These are phyloP conservation scores for Cladosporium phlei DNA, from an alignment of 2,329 filamentous ascomycete species.

Conservation along the genomic window DNA sequence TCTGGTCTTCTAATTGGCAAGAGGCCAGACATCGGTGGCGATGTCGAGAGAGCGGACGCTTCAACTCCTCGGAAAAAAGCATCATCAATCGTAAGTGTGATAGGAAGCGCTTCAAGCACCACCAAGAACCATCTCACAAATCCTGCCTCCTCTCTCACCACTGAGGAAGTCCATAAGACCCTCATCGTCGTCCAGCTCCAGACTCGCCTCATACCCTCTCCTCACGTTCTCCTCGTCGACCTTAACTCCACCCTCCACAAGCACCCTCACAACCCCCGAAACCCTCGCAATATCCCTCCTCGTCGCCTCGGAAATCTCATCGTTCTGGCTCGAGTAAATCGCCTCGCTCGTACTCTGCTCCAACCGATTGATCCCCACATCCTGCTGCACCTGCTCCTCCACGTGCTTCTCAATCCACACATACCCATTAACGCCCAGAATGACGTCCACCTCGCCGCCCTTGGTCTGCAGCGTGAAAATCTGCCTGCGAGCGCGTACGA, in stretches of 20 bases:
- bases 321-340: slow-evolving; percentile 94
- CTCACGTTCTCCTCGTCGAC: slow-evolving; percentile 89
- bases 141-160: slow-evolving; percentile 33
- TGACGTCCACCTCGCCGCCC: slow-evolving; percentile 70
- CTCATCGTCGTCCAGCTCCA: slow-evolving; percentile 65
- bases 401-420: slow-evolving; percentile 92
- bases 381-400: slow-evolving; percentile 43
- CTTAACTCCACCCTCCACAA: slow-evolving; percentile 75
- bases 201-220: slow-evolving; percentile 72
- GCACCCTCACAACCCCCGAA: slow-evolving; percentile 71
- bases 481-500: slow-evolving; percentile 78
- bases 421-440: slow-evolving; percentile 93
- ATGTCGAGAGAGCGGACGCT: no score
- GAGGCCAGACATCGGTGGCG: no score
- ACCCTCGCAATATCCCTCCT: slow-evolving; percentile 85
- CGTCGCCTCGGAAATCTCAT: slow-evolving; percentile 69
- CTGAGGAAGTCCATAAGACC: slow-evolving; percentile 46
- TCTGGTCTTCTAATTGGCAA: no score
- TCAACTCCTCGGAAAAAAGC: no score
- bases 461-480: slow-evolving; percentile 71
- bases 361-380: slow-evolving; percentile 69
- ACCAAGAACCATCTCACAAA: slow-evolving; percentile 33
- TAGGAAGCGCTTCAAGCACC: slow-evolving; percentile 18
- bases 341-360: slow-evolving; percentile 81
- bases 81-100: no score